These are phyloP conservation scores for Musa beccarii DNA, from an alignment of 176 grass and related monocot genomes.

Conservation along the genomic window DNA sequence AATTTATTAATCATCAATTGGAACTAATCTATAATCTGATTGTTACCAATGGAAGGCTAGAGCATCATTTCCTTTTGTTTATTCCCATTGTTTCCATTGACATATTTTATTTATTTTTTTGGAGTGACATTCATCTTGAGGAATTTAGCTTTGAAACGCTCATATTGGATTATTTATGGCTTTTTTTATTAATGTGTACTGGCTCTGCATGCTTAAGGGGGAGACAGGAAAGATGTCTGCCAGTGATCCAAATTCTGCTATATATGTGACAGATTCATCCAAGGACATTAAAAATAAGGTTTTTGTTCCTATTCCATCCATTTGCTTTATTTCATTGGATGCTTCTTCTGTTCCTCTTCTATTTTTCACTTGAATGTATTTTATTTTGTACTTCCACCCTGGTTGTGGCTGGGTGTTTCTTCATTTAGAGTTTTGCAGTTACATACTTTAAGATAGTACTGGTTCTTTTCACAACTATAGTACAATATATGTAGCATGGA, in stretches of 20 bases:
- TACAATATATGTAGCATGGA: neutral
- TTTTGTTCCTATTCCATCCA: conserved; percentile 5
- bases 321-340: neutral
- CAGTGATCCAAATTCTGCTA: conserved; percentile 92
- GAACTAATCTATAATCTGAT: too few species aligned
- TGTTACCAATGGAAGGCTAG: too few species aligned
- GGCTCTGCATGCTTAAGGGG: conserved; percentile 29
- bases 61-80: too few species aligned
- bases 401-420: neutral
- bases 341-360: neutral
- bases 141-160: too few species aligned
- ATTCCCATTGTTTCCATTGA: too few species aligned
- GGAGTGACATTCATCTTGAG: too few species aligned
- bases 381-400: neutral
- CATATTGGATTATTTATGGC: too few species aligned
- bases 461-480: neutral
- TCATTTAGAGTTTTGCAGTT: neutral
- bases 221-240: conserved; percentile 99
- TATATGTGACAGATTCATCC: conserved; percentile 82
- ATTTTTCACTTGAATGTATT: neutral
- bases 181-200: too few species aligned
- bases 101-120: too few species aligned
- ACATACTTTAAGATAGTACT: neutral
- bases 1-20: neutral
- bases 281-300: conserved; percentile 95